A percentile compares a stretch with the other conserved stretches of the same genome.
Conservation (phyloP, 345 rosid genomes). For the Arabidopsis arenosa region DNA sequence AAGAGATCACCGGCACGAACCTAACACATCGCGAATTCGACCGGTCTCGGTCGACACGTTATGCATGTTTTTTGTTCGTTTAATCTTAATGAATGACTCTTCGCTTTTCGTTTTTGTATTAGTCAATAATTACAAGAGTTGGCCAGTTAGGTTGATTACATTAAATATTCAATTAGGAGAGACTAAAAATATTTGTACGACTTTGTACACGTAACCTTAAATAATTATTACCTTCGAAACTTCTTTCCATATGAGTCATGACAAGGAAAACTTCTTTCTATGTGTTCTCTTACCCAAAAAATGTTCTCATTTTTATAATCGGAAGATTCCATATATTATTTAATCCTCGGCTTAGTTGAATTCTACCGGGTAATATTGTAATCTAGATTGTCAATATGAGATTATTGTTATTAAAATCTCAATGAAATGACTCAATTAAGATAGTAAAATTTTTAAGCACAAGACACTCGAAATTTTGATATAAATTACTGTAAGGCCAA, state of each 20-base stretch:
- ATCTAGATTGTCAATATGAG: background rate
- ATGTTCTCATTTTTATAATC: background rate
- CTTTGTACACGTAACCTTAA: constrained; percentile 36
- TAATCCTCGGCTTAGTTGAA: background rate
- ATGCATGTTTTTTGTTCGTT: constrained; percentile 33
- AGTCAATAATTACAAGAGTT: constrained; percentile 19
- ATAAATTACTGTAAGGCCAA: background rate
- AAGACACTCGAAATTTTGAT: background rate
- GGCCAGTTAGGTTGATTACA: constrained; percentile 38
- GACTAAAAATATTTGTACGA: constrained; percentile 10
- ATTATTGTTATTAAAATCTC: background rate
- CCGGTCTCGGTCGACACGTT: constrained; percentile 42
- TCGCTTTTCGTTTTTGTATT: constrained; percentile 7
- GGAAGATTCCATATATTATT: background rate
- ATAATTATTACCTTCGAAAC: constrained; percentile 26
- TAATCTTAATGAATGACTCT: constrained; percentile 11
- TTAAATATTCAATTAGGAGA: constrained; percentile 26
- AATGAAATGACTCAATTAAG: background rate
- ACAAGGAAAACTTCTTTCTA: background rate
- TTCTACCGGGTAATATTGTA: background rate
- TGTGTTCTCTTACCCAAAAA: background rate
- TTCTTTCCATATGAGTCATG: constrained; percentile 14
- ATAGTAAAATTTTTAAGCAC: background rate
- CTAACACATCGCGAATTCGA: constrained; percentile 35
- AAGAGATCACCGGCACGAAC: constrained; percentile 41